Percentiles rank a stretch among this genome's conserved stretches.
Evolutionary conservation across 768 basidiomycete genomes (phyloP).

Genomic region (Tylopilus cervinicoccineus): DNA sequence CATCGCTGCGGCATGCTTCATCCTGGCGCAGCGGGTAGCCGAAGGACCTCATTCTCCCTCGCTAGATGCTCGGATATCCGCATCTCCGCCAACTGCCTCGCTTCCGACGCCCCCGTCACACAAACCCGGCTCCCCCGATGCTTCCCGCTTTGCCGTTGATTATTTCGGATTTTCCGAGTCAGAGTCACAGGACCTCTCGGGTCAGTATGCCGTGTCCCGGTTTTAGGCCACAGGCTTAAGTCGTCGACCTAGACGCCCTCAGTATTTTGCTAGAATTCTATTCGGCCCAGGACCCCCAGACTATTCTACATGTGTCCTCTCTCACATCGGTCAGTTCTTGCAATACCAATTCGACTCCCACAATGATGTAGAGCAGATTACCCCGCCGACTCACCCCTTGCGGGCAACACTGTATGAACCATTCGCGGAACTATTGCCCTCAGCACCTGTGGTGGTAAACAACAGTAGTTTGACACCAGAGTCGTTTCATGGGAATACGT

Average conservation of each 20-base stretch:
- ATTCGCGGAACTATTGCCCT: conserved; percentile 30
- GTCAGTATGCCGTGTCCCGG: conserved; percentile 33
- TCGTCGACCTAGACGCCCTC: conserved; percentile 47
- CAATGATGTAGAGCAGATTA: conserved; percentile 36
- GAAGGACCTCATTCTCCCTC: conserved; percentile 75
- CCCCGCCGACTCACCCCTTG: conserved; percentile 41
- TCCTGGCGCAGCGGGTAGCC: conserved; percentile 67
- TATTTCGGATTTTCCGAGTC: conserved; percentile 59
- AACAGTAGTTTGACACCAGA: conserved; percentile 48
- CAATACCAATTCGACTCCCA: not conserved
- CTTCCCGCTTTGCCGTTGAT: conserved; percentile 62
- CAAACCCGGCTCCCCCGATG: conserved; percentile 68
- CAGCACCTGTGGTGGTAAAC: conserved; percentile 25
- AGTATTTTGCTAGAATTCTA: conserved; percentile 73
- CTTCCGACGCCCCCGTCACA: conserved; percentile 80
- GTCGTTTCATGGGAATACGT: conserved; percentile 56
- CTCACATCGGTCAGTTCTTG: conserved; percentile 47
- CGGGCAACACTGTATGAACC: conserved; percentile 41
- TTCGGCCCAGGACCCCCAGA: conserved; percentile 51
- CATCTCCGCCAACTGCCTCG: conserved; percentile 66
- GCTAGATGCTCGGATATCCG: conserved; percentile 69
- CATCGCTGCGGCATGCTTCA: conserved; percentile 73
- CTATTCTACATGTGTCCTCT: conserved; percentile 46
- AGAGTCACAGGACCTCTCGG: conserved; percentile 58
- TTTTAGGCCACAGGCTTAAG: conserved; percentile 1